Evolutionary conservation across 176 grass and related monocot species (phyloP), one percentile per base, ranked within the genome.

Genomic region (Thalia dealbata): DNA sequence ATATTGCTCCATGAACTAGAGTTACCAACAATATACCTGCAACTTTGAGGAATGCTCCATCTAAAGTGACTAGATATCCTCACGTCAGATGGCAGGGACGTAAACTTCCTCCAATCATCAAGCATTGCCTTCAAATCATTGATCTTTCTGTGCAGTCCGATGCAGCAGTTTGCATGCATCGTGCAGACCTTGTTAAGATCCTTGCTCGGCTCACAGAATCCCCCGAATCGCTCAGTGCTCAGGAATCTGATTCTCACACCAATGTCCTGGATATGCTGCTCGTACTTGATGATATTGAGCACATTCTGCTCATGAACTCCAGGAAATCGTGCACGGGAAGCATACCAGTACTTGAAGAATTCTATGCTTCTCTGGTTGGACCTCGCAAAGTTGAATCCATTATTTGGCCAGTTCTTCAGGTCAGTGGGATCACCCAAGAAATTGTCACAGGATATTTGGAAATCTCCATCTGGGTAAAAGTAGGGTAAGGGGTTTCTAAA

Each of bases 101-200:
- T 88, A 66, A 84, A 96, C 60, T 78, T 92, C 26, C 64, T 75
- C 89, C 89, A 96, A 74, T 90, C 92, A 26, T 54, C 55, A 30
- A 96, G 81, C 75, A 92, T 78, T 42, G 43, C 79, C 51, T 65
- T 80, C 59, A 92, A 78, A 80, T 84, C 85, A 51, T 72, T 46
- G 50, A 88, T 78, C 78, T 96, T 96, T 18, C 83, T 87, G 6
- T 13, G 62, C 14, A 92, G 73, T 23, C 89, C 93, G 0, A 84
- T 78, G 64, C 89, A 96, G 75, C 93, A 92, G 76, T 92, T 96
- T 18, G 89, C 93, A 73, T 96, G 93, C 42, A 92, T 66, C 13
- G 93, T 96, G 70, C 84, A 88, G 10, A 96, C 71, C 82, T 76
- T 76, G 59, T 71, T 74, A 56, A 96, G 62, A 73, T 96, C 89